Evolutionary conservation across 2,329 filamentous ascomycete genomes (phyloP), one percentile per base, ranked within the genome.

Genomic region (Alternaria longipes): DNA sequence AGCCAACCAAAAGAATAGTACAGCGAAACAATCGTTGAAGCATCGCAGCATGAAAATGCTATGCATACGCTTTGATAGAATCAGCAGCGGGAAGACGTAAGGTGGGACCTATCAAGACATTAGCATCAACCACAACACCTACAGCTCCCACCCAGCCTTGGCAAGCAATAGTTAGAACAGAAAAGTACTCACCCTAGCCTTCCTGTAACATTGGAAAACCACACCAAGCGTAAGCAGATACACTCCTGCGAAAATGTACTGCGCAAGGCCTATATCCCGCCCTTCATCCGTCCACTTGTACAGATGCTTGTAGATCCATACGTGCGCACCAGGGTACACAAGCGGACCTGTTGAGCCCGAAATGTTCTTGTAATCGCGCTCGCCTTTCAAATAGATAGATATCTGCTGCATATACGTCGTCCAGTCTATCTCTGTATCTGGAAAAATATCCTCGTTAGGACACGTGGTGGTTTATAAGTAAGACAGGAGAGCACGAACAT

Each of bases 361-460:
- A 75, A 99, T 94, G 59, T 89, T 86, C 62, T 87, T 88, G 79
- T 99, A 99, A 79, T 97, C 90, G 75, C 91, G 89, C 83, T 98
- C 94, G 73, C 95, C 95, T 18, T 87, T 84, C 46, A 94, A 82
- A 74, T 91, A 95, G 70, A 94, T 89, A 41, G 86, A 81, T 45
- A 98, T 85, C 74, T 99, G 95, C 77, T 97, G 87, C 94, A 99
- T 98, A 80, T 99, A 99, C 0, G 95, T 93, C 60, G 86, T 86
- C 94, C 94, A 99, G 81, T 99, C 95, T 74, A 99, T 99, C 80
- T 99, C 95, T 44, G 95, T 99, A 78, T 99, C 95, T 92, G 68
- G 44, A 9, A 14, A 8, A 3, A 30, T 7, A 24, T 44, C 26
- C 47, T 14, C 14, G 34, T 34, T 54, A 34, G 26, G 18, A 26